Evolutionary conservation across 2,329 filamentous ascomycete genomes (phyloP).

Genomic region (Epicoccum nigrum): DNA sequence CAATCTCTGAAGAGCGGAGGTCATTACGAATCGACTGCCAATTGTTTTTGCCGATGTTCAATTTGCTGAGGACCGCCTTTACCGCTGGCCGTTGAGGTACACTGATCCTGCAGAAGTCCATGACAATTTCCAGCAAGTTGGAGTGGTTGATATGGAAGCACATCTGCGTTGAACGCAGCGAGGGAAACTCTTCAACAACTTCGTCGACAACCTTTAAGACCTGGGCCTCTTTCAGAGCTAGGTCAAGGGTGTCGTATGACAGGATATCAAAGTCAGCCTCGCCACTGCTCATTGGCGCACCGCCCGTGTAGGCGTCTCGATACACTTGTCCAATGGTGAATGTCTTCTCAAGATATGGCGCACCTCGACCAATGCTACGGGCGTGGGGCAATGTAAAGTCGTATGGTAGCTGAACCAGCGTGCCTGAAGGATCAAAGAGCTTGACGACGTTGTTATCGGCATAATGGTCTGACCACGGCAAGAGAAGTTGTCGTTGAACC

Average conservation of each 20-base stretch:
- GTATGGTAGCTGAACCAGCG: constrained; percentile 90
- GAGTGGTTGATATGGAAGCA: constrained; percentile 92
- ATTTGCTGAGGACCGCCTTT: constrained; percentile 83
- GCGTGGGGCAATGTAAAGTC: constrained; percentile 91
- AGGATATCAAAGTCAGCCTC: constrained; percentile 97
- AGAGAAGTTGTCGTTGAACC: constrained; percentile 72
- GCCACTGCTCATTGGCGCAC: constrained; percentile 80
- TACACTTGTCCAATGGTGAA: constrained; percentile 91
- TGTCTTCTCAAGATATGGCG: constrained; percentile 71
- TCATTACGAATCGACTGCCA: constrained; percentile 86
- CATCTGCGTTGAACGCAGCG: constrained; percentile 73
- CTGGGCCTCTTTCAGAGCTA: constrained; percentile 90
- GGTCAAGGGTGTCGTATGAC: constrained; percentile 78
- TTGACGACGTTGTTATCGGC: constrained; percentile 71
- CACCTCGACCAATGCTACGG: constrained; percentile 76
- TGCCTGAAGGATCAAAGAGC: constrained; percentile 81
- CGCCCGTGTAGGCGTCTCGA: constrained; percentile 76
- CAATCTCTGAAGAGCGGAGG: constrained; percentile 78
- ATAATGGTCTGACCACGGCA: constrained; percentile 84
- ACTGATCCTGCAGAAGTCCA: constrained; percentile 85
- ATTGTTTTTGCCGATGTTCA: constrained; percentile 79
- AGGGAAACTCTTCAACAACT: constrained; percentile 80
- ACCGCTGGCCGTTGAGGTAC: constrained; percentile 69
- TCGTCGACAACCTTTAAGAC: constrained; percentile 94
- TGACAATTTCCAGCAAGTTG: constrained; percentile 82